phyloP scores from a whole-genome alignment of 2,329 filamentous ascomycete genomes.

The Allantophomopsis lycopodina region DNA sequence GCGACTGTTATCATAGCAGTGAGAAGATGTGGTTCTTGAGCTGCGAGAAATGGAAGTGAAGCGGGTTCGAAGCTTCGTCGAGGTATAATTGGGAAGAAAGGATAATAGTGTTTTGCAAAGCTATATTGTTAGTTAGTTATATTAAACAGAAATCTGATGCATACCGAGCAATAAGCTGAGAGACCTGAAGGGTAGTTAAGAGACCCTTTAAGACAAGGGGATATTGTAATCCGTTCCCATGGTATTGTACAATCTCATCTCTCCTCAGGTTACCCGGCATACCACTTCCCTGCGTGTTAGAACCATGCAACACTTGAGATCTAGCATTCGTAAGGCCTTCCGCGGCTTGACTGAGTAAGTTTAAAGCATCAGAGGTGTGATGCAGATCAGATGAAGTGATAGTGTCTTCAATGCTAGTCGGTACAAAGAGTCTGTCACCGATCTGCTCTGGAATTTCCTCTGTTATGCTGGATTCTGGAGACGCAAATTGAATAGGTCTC shows the following conservation, averaged over 20 bases:
- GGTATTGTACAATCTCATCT: background rate
- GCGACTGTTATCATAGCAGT: slow-evolving; percentile 57
- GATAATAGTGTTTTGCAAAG: slow-evolving; percentile 52
- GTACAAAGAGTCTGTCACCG: too few relatives aligned
- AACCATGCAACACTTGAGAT: too few relatives aligned
- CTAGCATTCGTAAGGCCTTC: background rate
- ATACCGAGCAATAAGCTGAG: slow-evolving; percentile 4
- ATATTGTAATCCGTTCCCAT: slow-evolving; percentile 4
- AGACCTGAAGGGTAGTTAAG: slow-evolving; percentile 4
- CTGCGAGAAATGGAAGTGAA: slow-evolving; percentile 38
- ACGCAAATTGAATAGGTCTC: too few relatives aligned
- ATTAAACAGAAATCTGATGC: background rate
- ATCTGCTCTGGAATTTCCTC: too few relatives aligned
- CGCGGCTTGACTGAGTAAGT: background rate
- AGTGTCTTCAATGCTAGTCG: background rate
- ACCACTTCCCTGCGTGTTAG: too few relatives aligned
- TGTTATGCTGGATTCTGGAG: too few relatives aligned
- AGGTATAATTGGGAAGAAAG: slow-evolving; percentile 54
- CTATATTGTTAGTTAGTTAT: slow-evolving; percentile 38
- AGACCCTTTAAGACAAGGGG: slow-evolving; percentile 5
- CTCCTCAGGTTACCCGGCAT: too few relatives aligned
- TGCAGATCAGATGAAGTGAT: background rate
- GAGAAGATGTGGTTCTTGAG: slow-evolving; percentile 48
- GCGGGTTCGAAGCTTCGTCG: slow-evolving; percentile 41
- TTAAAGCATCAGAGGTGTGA: background rate